Conservation (phyloP, 1,139 yeast genomes). For the Sugiyamaella novakii region DNA sequence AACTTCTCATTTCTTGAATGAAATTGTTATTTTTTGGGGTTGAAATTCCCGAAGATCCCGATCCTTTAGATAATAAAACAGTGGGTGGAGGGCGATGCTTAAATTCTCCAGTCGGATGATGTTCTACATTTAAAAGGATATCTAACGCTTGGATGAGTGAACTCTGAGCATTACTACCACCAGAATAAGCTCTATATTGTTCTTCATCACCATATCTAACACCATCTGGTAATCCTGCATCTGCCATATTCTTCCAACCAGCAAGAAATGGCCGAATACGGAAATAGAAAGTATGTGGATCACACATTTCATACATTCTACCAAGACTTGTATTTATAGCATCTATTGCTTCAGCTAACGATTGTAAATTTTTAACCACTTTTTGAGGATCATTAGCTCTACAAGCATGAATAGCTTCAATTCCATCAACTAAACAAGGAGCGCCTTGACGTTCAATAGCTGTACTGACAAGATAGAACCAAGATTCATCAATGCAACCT, state of each 20-base stretch:
- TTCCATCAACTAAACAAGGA: constrained; percentile 58
- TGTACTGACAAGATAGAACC: constrained; percentile 91
- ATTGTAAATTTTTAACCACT: constrained; percentile 55
- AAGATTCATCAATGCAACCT: constrained; percentile 86
- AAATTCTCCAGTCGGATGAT: constrained; percentile 65
- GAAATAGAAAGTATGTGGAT: constrained; percentile 86
- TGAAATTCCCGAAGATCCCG: constrained; percentile 22
- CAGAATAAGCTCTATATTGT: constrained; percentile 64
- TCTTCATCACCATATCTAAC: constrained; percentile 71
- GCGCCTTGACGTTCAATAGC: constrained; percentile 85
- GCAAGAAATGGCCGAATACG: constrained; percentile 87
- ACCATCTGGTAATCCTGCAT: constrained; percentile 80
- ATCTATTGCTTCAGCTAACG: constrained; percentile 75
- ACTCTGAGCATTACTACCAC: constrained; percentile 94
- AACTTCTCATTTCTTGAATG: constrained; percentile 78
- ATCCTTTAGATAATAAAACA: constrained; percentile 25
- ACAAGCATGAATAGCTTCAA: constrained; percentile 62
- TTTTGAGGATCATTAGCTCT: constrained; percentile 46
- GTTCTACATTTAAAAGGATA: constrained; percentile 71
- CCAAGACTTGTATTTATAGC: constrained; percentile 70
- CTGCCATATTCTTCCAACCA: constrained; percentile 93
- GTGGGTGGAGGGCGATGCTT: constrained; percentile 30
- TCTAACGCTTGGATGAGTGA: constrained; percentile 87
- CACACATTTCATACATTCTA: constrained; percentile 93
- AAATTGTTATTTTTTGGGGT: constrained; percentile 54